phyloP scores from a whole-genome alignment of 441 rosid genomes.

The Syzygium malaccense region DNA sequence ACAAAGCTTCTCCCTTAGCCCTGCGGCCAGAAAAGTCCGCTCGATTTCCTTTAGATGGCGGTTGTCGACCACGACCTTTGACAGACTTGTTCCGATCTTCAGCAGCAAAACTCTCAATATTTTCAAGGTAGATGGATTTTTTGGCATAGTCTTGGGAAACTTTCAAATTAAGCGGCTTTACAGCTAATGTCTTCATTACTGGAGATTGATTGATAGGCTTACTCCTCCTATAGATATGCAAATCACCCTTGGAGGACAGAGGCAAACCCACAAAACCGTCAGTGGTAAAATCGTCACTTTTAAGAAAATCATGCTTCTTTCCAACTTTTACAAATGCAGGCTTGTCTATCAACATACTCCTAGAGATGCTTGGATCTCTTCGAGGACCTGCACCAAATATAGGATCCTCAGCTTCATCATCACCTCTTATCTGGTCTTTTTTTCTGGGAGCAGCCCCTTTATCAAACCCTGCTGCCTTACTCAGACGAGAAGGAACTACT shows the following conservation, averaged over 20 bases:
- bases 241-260: slow-evolving; percentile 43
- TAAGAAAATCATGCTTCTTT: slow-evolving; percentile 42
- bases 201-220: slow-evolving; percentile 25
- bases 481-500: slow-evolving; percentile 32
- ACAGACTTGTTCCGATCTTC: slow-evolving; percentile 52
- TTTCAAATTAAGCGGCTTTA: slow-evolving; percentile 27
- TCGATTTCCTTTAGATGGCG: slow-evolving; percentile 39
- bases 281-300: slow-evolving; percentile 33
- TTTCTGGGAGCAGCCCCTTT: slow-evolving; percentile 32
- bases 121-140: slow-evolving; percentile 39
- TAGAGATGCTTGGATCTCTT: slow-evolving; percentile 30
- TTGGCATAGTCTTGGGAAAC: slow-evolving; percentile 25
- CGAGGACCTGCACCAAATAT: slow-evolving; percentile 50
- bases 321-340: slow-evolving; percentile 40
- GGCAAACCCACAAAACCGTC: slow-evolving; percentile 54
- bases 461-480: slow-evolving; percentile 31
- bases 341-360: slow-evolving; percentile 24
- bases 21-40: slow-evolving; percentile 37
- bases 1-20: slow-evolving; percentile 36
- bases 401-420: slow-evolving; percentile 52
- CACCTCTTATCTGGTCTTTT: slow-evolving; percentile 38
- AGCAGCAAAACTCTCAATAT: slow-evolving; percentile 28
- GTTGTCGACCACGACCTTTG: slow-evolving; percentile 30
- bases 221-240: slow-evolving; percentile 34
- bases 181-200: slow-evolving; percentile 18